Conservation (phyloP, 805 yeast genomes). For the Metschnikowia cerradonensis region DNA sequence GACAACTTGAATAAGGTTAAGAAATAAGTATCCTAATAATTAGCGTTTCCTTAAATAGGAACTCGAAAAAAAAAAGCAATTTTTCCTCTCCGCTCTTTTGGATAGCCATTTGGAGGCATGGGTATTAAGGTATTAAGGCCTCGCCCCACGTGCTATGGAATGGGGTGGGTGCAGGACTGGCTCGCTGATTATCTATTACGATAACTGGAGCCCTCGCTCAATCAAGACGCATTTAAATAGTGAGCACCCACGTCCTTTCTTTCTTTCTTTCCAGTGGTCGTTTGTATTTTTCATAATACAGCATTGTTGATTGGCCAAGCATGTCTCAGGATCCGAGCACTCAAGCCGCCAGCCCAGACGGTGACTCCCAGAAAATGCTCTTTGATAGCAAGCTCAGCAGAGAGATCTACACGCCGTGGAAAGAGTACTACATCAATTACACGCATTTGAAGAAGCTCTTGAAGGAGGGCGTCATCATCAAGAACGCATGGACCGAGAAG, state of each 20-base stretch:
- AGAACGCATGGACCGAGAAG: conserved; percentile 57
- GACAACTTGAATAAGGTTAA: too few relatives aligned
- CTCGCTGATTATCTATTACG: background rate
- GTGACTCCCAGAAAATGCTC: conserved; percentile 49
- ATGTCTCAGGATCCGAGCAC: background rate
- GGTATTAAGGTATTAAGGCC: background rate
- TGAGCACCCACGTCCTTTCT: background rate
- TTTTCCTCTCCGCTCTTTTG: too few relatives aligned
- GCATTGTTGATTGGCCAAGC: background rate
- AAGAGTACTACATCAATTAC: conserved; percentile 63
- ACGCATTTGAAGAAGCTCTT: conserved; percentile 60
- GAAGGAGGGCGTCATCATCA: conserved; percentile 58
- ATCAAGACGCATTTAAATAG: background rate
- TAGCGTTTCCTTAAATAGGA: too few relatives aligned
- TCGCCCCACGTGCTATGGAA: conserved; percentile 2
- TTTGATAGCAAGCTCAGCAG: conserved; percentile 80
- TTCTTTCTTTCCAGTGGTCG: background rate
- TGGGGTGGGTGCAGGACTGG: background rate
- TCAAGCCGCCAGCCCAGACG: background rate
- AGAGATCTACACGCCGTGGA: conserved; percentile 90
- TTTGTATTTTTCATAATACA: background rate
- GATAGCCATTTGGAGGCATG: too few relatives aligned
- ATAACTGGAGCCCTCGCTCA: background rate
- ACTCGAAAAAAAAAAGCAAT: too few relatives aligned
- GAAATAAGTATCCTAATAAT: too few relatives aligned